Conservation (phyloP, 2,329 filamentous ascomycete genomes). For the Neodidymelliopsis sp. region DNA sequence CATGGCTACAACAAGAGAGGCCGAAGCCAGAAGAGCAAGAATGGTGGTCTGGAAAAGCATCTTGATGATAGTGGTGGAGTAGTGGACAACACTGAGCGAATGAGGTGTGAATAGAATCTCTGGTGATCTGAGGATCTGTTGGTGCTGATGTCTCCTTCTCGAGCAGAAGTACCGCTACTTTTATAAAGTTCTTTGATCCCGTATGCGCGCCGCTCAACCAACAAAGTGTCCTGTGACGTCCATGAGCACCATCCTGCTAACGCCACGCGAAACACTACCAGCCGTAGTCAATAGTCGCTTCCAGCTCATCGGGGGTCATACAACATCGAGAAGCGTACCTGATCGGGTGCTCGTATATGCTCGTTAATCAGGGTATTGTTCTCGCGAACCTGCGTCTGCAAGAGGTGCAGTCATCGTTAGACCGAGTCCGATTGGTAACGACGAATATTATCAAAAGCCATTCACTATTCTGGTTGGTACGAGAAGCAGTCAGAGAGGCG, state of each 20-base stretch:
- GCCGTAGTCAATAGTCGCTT: conserved; percentile 21
- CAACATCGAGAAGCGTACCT: neutral
- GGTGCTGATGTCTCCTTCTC: neutral
- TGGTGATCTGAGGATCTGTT: neutral
- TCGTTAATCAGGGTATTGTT: neutral
- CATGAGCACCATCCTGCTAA: conserved; percentile 4
- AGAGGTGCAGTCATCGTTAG: conserved; percentile 1
- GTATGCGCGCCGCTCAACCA: neutral
- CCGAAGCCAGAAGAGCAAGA: conserved; percentile 27
- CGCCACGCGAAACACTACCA: conserved; percentile 8
- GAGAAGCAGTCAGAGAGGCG: neutral
- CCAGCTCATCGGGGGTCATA: neutral
- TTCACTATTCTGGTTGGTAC: neutral
- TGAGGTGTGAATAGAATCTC: neutral
- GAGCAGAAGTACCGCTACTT: neutral
- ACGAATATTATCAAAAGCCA: neutral
- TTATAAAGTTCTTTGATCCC: neutral
- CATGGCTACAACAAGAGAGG: conserved; percentile 22
- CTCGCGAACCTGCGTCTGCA: neutral
- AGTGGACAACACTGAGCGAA: conserved; percentile 8
- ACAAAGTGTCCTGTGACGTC: conserved; percentile 2
- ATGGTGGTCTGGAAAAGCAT: conserved; percentile 29
- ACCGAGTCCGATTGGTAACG: neutral
- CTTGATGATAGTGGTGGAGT: conserved; percentile 12
- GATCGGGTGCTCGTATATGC: neutral